phyloP scores from a whole-genome alignment of 225 moss, liverwort and hornwort genomes.

The Anthoceros angustus region DNA sequence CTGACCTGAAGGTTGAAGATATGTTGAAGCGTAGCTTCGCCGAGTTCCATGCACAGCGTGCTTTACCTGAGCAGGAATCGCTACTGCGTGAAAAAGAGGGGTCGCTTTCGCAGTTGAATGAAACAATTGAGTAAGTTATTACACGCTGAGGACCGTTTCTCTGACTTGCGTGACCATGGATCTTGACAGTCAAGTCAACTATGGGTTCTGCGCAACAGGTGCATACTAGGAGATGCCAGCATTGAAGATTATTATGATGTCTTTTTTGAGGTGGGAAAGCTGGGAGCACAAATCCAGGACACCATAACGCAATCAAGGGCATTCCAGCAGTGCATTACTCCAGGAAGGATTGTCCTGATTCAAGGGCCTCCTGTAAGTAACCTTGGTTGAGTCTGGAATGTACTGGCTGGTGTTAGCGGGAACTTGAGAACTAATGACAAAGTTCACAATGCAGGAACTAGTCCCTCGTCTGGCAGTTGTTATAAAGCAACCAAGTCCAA shows the following conservation, averaged over 20 bases:
- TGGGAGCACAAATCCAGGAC: conserved; percentile 69
- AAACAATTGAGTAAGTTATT: conserved; percentile 65
- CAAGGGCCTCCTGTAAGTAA: conserved; percentile 53
- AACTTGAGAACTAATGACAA: background rate
- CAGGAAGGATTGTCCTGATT: conserved; percentile 76
- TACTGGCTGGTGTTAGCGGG: background rate
- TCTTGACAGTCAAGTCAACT: conserved; percentile 1
- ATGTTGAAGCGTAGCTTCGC: conserved; percentile 99
- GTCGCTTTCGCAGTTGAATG: conserved; percentile 90
- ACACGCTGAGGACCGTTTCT: background rate
- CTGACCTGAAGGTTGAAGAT: conserved; percentile 58
- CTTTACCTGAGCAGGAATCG: conserved; percentile 91
- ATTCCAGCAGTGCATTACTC: conserved; percentile 81
- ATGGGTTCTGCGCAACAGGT: conserved; percentile 24
- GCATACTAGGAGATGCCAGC: conserved; percentile 78
- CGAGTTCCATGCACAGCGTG: conserved; percentile 97
- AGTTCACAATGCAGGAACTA: conserved; percentile 36
- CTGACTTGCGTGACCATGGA: background rate
- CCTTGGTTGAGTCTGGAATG: background rate
- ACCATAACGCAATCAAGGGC: conserved; percentile 78
- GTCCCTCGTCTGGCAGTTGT: conserved; percentile 78
- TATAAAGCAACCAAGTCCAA: conserved; percentile 53
- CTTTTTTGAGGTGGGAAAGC: conserved; percentile 57
- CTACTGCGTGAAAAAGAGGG: conserved; percentile 89
- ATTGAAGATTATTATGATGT: conserved; percentile 80